These are phyloP conservation scores for Hagleromyces aurorensis DNA, from an alignment of 805 yeast species.

Conservation along the genomic window DNA sequence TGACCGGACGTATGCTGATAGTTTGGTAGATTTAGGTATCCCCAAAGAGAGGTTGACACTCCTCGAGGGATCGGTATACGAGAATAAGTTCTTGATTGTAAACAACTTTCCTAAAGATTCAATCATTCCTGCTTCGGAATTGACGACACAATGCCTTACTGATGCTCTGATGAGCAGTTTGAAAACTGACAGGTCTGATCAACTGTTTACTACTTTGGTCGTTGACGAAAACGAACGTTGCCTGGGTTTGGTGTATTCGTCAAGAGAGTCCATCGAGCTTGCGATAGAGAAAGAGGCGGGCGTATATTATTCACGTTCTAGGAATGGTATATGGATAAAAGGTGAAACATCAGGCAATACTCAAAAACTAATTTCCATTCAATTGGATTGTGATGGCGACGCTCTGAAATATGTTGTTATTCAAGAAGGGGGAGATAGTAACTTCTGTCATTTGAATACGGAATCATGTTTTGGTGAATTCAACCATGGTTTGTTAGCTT, in stretches of 20 bases:
- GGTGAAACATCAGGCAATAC: conserved; percentile 97
- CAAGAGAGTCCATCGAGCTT: conserved; percentile 68
- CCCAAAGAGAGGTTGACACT: conserved; percentile 42
- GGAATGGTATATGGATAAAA: conserved; percentile 90
- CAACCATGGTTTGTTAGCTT: conserved; percentile 46
- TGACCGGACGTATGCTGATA: conserved; percentile 23
- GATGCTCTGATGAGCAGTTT: conserved; percentile 39
- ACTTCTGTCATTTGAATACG: conserved; percentile 82
- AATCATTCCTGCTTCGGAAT: conserved; percentile 8
- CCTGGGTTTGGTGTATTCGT: conserved; percentile 87
- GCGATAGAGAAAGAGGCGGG: conserved; percentile 80
- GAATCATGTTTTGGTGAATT: conserved; percentile 77
- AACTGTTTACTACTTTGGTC: conserved; percentile 77
- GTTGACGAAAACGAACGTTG: conserved; percentile 60
- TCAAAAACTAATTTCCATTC: conserved; percentile 60
- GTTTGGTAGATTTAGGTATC: conserved; percentile 39
- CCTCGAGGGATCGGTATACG: conserved; percentile 11
- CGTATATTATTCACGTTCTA: conserved; percentile 83
- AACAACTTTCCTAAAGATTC: conserved; percentile 9
- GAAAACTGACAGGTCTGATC: conserved; percentile 80
- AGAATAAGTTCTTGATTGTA: conserved; percentile 12
- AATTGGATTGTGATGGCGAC: conserved; percentile 87
- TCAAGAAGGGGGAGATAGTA: conserved; percentile 62
- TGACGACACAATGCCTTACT: conserved; percentile 14
- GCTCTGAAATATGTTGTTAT: conserved; percentile 80